phyloP scores from a whole-genome alignment of 2,329 filamentous ascomycete genomes.

The Cordyceps militaris region DNA sequence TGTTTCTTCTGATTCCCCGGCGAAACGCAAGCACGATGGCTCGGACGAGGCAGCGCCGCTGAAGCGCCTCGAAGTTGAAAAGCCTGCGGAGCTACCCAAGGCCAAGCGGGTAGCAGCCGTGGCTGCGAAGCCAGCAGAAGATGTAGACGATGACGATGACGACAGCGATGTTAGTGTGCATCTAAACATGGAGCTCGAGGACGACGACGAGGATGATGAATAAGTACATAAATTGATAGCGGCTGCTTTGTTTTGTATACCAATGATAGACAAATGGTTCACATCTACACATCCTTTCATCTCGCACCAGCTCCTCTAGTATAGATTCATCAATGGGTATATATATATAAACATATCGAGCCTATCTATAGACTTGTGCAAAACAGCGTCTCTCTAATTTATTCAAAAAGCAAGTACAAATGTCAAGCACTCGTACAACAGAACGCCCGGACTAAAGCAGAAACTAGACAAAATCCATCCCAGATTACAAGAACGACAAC shows the following conservation, averaged over 20 bases:
- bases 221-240: background rate
- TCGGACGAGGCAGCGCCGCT: slow-evolving; percentile 25
- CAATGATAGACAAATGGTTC: slow-evolving; percentile 4
- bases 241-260: background rate
- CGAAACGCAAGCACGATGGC: slow-evolving; percentile 35
- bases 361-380: background rate
- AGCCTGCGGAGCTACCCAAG: slow-evolving; percentile 18
- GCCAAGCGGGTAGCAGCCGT: slow-evolving; percentile 15
- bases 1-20: slow-evolving; percentile 20
- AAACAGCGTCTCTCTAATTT: background rate
- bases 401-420: background rate
- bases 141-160: slow-evolving; percentile 33
- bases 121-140: slow-evolving; percentile 17
- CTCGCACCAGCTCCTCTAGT: background rate
- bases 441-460: background rate
- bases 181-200: slow-evolving; percentile 53
- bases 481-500: background rate
- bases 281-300: background rate
- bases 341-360: background rate
- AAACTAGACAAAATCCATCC: background rate
- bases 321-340: background rate
- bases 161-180: slow-evolving; percentile 49
- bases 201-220: slow-evolving; percentile 33
- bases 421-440: background rate
- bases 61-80: slow-evolving; percentile 36